Percentiles rank a stretch among this genome's conserved stretches.
Conservation (phyloP, 2,329 filamentous ascomycete genomes). For the Pseudocercospora eumusae region DNA sequence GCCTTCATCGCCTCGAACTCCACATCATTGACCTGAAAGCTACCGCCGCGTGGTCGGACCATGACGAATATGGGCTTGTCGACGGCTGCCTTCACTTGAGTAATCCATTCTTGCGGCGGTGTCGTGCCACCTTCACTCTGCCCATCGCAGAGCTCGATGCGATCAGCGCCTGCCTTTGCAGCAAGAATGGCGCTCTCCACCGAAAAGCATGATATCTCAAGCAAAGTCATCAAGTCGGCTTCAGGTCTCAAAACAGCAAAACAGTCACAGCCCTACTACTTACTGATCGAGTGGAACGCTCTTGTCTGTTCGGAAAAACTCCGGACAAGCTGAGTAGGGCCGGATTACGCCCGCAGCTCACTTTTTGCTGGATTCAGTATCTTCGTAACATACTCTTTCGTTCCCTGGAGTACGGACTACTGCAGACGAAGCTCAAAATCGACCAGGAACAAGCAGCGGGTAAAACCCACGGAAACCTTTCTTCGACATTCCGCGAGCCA, state of each 20-base stretch:
- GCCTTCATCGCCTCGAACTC: constrained; percentile 51
- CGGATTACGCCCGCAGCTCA: background rate
- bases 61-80: constrained; percentile 54
- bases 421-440: background rate
- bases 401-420: background rate
- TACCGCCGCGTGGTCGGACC: constrained; percentile 53
- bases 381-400: background rate
- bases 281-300: background rate
- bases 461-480: background rate
- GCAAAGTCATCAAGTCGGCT: constrained; percentile 31
- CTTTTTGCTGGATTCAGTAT: background rate
- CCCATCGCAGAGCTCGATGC: constrained; percentile 55
- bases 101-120: constrained; percentile 38
- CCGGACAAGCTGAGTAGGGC: background rate
- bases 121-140: constrained; percentile 48
- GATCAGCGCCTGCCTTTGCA: constrained; percentile 47
- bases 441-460: background rate
- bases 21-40: constrained; percentile 47
- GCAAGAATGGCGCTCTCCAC: constrained; percentile 48
- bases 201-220: constrained; percentile 56
- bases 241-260: background rate
- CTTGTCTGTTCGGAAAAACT: background rate
- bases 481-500: background rate
- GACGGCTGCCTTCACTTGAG: constrained; percentile 33
- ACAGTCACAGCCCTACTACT: background rate